Percentiles rank a stretch among this genome's conserved stretches.
These are phyloP conservation scores for Ustilago trichophora DNA, from an alignment of 1,284 basidiomycete species.

Conservation along the genomic window DNA sequence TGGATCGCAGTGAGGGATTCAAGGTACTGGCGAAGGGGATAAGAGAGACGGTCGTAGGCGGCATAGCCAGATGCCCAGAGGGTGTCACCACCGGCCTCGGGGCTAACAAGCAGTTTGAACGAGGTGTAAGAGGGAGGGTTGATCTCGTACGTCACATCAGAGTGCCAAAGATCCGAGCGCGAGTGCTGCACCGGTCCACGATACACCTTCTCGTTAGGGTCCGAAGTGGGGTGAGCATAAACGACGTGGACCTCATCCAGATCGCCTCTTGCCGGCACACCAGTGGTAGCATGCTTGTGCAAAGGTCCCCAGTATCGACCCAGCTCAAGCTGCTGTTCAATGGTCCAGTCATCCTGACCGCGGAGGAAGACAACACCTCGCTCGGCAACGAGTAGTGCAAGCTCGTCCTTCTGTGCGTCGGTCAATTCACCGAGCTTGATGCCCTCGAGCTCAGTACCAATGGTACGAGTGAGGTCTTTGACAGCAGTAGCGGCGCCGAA, in stretches of 20 bases:
- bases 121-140: conserved; percentile 86
- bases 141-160: conserved; percentile 77
- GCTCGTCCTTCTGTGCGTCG: conserved; percentile 75
- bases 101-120: conserved; percentile 78
- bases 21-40: conserved; percentile 77
- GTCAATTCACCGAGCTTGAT: conserved; percentile 76
- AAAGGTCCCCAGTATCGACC: conserved; percentile 72
- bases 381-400: conserved; percentile 82
- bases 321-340: conserved; percentile 78
- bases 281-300: conserved; percentile 82
- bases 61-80: conserved; percentile 78
- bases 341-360: conserved; percentile 79
- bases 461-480: conserved; percentile 64
- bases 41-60: conserved; percentile 74
- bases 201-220: conserved; percentile 63
- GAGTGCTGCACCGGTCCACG: conserved; percentile 68
- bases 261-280: conserved; percentile 72
- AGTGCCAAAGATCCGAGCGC: conserved; percentile 43
- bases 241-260: conserved; percentile 81
- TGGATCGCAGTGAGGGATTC: conserved; percentile 79
- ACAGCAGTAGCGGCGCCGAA: conserved; percentile 58
- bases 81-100: conserved; percentile 81
- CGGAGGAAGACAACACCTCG: conserved; percentile 80
- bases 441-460: conserved; percentile 80
- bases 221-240: conserved; percentile 69